Conservation (phyloP, 1,139 yeast species). For the Candida frijolesensis region DNA sequence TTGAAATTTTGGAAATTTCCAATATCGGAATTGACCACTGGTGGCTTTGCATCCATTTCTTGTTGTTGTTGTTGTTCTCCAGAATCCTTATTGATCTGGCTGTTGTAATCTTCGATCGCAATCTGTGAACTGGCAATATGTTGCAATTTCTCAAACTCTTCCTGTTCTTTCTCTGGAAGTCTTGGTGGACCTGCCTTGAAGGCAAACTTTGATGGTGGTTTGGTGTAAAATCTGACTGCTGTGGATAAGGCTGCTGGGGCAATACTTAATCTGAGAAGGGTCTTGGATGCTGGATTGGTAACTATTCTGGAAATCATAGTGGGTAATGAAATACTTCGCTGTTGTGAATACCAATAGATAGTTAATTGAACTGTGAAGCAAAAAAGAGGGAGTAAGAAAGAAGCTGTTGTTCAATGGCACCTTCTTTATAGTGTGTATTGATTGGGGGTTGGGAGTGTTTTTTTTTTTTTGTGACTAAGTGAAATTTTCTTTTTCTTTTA, state of each 20-base stretch:
- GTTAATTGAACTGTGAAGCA: not conserved
- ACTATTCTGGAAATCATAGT: not conserved
- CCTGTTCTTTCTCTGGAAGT: conserved; percentile 83
- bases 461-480: not conserved
- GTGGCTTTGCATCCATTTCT: conserved; percentile 11
- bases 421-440: not conserved
- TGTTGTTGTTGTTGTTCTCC: conserved; percentile 4
- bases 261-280: not conserved
- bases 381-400: not conserved
- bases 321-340: not conserved
- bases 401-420: not conserved
- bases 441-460: not conserved
- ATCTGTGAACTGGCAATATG: conserved; percentile 78
- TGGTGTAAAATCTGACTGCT: conserved; percentile 3
- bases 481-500: not conserved
- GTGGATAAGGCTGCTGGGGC: not conserved
- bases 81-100: conserved; percentile 34
- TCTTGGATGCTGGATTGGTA: not conserved
- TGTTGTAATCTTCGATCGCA: conserved; percentile 76
- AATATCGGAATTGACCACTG: conserved; percentile 52
- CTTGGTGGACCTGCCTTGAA: conserved; percentile 76
- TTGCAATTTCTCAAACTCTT: conserved; percentile 87
- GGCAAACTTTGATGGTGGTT: conserved; percentile 27
- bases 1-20: conserved; percentile 68
- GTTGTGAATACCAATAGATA: not conserved